Base-by-base conservation (phyloP, 805 yeast genomes). In the Jamesozyma rosinii region DNA sequence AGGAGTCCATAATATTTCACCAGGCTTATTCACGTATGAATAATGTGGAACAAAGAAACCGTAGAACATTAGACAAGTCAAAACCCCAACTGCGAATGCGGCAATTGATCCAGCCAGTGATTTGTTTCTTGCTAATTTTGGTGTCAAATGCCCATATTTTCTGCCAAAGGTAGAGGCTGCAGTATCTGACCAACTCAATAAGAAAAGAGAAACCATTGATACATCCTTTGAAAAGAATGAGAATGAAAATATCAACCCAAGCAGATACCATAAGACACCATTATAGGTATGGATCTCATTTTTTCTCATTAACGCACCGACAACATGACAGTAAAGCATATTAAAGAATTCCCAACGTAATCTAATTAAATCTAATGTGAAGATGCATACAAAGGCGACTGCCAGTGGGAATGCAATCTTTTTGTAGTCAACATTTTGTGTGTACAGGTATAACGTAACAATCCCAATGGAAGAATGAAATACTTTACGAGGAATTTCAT, bases 111-210 rank as follows among this genome's bases (percentile, higher is more conserved):
- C 98, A 1, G 96, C 95, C 37, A 92, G 67, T 2, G 95, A 83
- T 63, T 92, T 92, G 48, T 77, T 76, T 48, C 74, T 70, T 5
- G 82, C 72, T 18, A 90, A 63, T 56, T 81, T 79, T 34, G 95
- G 94, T 6, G 96, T 86, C 49, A 81, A 72, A 54, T 83, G 74
- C 8, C 97, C 97, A 61, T 67, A 90, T 43, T 75, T 75, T 51
- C 98, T 74, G 33, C 98, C 98, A 57, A 89, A 66, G 0, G 96
- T 86, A 3, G 96, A 86, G 2, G 98, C 98, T 2, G 97, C 90
- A 9, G 97, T 87, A 59, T 92, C 98, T 4, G 95, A 88, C 97
- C 97, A 92, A 57, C 96, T 84, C 49, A 92, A 73, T 40, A 90
- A 68, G 50, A 88, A 70, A 3, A 88, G 78, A 19, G 95, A 71